Conservation (phyloP, 2,329 filamentous ascomycete genomes). For the Lomentospora prolificans region DNA sequence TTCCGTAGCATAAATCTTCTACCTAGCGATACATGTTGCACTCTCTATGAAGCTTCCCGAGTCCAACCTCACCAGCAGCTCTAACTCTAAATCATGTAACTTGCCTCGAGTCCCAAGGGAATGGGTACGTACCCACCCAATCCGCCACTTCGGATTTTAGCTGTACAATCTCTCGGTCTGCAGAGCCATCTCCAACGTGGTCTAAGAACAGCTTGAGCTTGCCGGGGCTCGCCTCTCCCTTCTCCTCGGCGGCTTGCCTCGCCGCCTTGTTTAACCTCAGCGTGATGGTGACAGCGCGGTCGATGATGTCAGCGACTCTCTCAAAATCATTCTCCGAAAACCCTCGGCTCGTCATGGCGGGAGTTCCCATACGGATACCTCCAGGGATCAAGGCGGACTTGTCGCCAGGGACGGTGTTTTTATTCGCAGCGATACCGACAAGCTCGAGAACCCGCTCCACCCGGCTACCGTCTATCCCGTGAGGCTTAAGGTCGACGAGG, state of each 20-base stretch:
- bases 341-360: conserved; percentile 96
- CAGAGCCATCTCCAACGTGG: conserved; percentile 57
- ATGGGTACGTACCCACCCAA: conserved; percentile 65
- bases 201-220: conserved; percentile 60
- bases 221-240: conserved; percentile 54
- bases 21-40: not conserved
- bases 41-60: not conserved
- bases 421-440: conserved; percentile 95
- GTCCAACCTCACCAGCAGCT: not conserved
- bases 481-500: conserved; percentile 80
- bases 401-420: conserved; percentile 96
- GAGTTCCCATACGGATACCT: conserved; percentile 86
- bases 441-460: conserved; percentile 87
- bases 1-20: not conserved
- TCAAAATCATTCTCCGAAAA: conserved; percentile 83
- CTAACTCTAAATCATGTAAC: not conserved
- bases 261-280: conserved; percentile 65
- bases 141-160: conserved; percentile 65
- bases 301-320: conserved; percentile 75
- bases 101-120: conserved; percentile 51
- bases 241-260: conserved; percentile 57
- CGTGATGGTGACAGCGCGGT: conserved; percentile 71
- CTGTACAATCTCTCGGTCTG: conserved; percentile 61
- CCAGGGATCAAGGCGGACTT: conserved; percentile 88
- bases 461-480: conserved; percentile 76